Conservation (phyloP, 1,284 basidiomycete genomes). For the Malassezia pachydermatis region DNA sequence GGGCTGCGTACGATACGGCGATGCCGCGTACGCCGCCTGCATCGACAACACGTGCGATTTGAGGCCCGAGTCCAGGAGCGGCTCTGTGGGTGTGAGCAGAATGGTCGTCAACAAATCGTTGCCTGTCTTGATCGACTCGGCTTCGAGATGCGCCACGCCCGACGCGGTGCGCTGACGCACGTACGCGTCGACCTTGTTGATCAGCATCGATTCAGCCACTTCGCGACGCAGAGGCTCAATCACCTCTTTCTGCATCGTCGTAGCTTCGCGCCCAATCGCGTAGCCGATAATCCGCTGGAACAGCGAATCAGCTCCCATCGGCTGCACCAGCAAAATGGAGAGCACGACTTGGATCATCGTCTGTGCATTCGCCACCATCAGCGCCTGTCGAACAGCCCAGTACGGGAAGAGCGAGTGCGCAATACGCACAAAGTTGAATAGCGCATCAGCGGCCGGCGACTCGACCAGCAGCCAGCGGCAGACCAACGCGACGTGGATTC, state of each 20-base stretch:
- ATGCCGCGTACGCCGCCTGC: conserved; percentile 36
- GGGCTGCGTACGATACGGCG: conserved; percentile 33
- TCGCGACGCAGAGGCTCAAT: conserved; percentile 36
- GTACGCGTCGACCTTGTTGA: conserved; percentile 40
- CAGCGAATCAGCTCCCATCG: conserved; percentile 44
- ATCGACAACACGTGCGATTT: conserved; percentile 32
- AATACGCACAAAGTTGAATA: conserved; percentile 39
- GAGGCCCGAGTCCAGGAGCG: conserved; percentile 22
- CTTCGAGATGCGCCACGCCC: conserved; percentile 28
- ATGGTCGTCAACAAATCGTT: conserved; percentile 44
- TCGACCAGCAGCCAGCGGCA: conserved; percentile 40
- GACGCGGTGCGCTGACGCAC: conserved; percentile 34
- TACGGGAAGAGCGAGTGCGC: conserved; percentile 44
- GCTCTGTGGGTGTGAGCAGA: conserved; percentile 22
- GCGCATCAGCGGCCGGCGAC: conserved; percentile 34
- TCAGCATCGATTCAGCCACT: conserved; percentile 34
- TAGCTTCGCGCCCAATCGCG: conserved; percentile 32
- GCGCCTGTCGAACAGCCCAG: conserved; percentile 46
- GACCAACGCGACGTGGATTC: conserved; percentile 38
- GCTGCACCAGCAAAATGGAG: conserved; percentile 38
- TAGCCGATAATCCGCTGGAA: conserved; percentile 40
- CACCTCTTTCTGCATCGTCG: conserved; percentile 38
- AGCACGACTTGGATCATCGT: conserved; percentile 42
- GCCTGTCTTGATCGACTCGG: conserved; percentile 26
- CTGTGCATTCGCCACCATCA: conserved; percentile 42